phyloP scores from a whole-genome alignment of 257 asterid genomes.

The Coffea eugenioides region DNA sequence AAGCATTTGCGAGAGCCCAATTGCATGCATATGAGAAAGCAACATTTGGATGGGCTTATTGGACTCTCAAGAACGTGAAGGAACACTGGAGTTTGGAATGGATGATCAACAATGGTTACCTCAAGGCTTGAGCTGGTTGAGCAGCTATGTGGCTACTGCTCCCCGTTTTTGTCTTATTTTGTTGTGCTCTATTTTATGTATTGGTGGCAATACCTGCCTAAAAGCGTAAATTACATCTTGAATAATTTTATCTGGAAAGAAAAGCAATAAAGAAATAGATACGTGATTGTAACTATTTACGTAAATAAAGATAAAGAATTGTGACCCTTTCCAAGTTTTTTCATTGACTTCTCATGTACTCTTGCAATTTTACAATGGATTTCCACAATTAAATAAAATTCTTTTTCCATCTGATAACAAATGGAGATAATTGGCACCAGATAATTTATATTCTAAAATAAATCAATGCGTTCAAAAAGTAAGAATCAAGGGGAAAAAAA shows the following conservation, averaged over 20 bases:
- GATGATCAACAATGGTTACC: slow-evolving; percentile 69
- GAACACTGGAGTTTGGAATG: slow-evolving; percentile 61
- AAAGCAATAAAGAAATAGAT: too few relatives aligned
- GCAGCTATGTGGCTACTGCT: too few relatives aligned
- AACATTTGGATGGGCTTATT: slow-evolving; percentile 79
- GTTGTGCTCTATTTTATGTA: not conserved
- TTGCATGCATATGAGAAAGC: slow-evolving; percentile 54
- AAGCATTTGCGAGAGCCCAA: slow-evolving; percentile 50
- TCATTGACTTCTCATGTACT: not conserved
- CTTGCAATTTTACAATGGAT: not conserved
- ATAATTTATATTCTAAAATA: not conserved
- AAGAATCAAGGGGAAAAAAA: not conserved
- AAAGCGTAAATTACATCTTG: too few relatives aligned
- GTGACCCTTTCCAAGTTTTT: too few relatives aligned
- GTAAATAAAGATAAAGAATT: not conserved
- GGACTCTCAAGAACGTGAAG: slow-evolving; percentile 56
- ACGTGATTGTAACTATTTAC: not conserved
- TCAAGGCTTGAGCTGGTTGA: slow-evolving; percentile 25
- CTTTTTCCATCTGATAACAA: not conserved
- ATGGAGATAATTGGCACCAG: not conserved
- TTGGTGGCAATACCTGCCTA: too few relatives aligned
- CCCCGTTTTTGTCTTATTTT: not conserved
- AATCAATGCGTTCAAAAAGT: not conserved
- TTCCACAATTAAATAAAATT: not conserved
- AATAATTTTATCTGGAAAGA: too few relatives aligned